Evolutionary conservation across 306 rosid species (phyloP).

Genomic region (Mucuna pruriens): DNA sequence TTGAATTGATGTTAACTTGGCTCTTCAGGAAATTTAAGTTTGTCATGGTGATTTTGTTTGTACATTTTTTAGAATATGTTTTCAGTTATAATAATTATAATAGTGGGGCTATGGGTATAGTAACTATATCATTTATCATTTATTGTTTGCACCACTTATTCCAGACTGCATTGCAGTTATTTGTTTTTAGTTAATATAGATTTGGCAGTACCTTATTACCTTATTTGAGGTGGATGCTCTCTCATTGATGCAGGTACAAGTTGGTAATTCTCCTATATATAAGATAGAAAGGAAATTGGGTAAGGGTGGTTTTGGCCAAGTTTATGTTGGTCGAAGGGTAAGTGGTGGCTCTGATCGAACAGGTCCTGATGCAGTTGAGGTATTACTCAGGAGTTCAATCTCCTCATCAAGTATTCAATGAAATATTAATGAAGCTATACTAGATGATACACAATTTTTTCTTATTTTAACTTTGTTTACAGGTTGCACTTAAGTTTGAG

Average conservation of each 20-base stretch:
- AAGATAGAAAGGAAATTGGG: conserved; percentile 93
- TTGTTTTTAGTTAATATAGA: not conserved
- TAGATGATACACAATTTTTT: conserved; percentile 34
- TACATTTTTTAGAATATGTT: conserved; percentile 4
- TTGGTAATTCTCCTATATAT: conserved; percentile 85
- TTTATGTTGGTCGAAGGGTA: conserved; percentile 86
- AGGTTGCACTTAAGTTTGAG: conserved; percentile 94
- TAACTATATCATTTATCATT: no score
- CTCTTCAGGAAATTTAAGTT: conserved; percentile 18
- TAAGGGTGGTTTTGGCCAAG: conserved; percentile 98
- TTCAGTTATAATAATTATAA: no score
- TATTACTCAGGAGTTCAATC: conserved; percentile 42
- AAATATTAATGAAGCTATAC: conserved; percentile 13
- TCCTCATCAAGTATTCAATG: conserved; percentile 34
- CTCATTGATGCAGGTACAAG: conserved; percentile 71
- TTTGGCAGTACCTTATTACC: conserved; percentile 4
- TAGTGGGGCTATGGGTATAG: no score
- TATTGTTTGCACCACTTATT: no score
- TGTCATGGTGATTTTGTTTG: not conserved
- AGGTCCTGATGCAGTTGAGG: conserved; percentile 89
- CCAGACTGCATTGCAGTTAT: not conserved
- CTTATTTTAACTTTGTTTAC: conserved; percentile 37
- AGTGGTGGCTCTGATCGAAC: conserved; percentile 83
- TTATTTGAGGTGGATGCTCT: conserved; percentile 9
- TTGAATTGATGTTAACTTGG: conserved; percentile 21